Percentiles rank a stretch among this genome's conserved stretches.
phyloP scores from a whole-genome alignment of 2,329 filamentous ascomycete species.

The Sclerotinia trifoliorum region DNA sequence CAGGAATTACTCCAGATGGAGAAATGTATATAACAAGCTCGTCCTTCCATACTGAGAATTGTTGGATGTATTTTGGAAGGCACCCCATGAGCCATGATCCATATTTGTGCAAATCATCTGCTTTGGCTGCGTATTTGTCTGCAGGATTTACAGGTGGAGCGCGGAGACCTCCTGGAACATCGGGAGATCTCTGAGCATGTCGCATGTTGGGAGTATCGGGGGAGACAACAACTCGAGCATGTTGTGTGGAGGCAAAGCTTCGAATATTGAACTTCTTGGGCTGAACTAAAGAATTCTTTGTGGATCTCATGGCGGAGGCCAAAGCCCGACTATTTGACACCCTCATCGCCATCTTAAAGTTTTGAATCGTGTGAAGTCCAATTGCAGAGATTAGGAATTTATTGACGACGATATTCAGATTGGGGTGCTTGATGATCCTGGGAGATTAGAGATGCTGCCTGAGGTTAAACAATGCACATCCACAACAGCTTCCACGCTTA shows the following conservation, averaged over 20 bases:
- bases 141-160: slow-evolving; percentile 83
- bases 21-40: slow-evolving; percentile 93
- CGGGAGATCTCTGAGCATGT: slow-evolving; percentile 53
- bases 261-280: slow-evolving; percentile 33
- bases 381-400: slow-evolving; percentile 30
- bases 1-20: slow-evolving; percentile 82
- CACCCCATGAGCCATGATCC: slow-evolving; percentile 96
- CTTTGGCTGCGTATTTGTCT: slow-evolving; percentile 88
- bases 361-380: slow-evolving; percentile 40
- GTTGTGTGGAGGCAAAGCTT: slow-evolving; percentile 44
- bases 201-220: slow-evolving; percentile 63
- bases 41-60: slow-evolving; percentile 99
- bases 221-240: slow-evolving; percentile 48
- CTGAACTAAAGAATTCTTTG: slow-evolving; percentile 41
- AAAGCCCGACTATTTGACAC: slow-evolving; percentile 56
- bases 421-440: slow-evolving; percentile 1
- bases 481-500: not conserved
- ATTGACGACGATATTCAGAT: slow-evolving; percentile 20
- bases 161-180: slow-evolving; percentile 59
- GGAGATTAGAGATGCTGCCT: not conserved
- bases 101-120: slow-evolving; percentile 87
- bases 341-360: slow-evolving; percentile 58
- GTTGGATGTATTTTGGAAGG: slow-evolving; percentile 96
- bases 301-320: slow-evolving; percentile 55
- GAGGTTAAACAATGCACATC: not conserved